Evolutionary conservation across 2,329 filamentous ascomycete genomes (phyloP), one percentile per base, ranked within the genome.

Genomic region (Alternaria rosae): DNA sequence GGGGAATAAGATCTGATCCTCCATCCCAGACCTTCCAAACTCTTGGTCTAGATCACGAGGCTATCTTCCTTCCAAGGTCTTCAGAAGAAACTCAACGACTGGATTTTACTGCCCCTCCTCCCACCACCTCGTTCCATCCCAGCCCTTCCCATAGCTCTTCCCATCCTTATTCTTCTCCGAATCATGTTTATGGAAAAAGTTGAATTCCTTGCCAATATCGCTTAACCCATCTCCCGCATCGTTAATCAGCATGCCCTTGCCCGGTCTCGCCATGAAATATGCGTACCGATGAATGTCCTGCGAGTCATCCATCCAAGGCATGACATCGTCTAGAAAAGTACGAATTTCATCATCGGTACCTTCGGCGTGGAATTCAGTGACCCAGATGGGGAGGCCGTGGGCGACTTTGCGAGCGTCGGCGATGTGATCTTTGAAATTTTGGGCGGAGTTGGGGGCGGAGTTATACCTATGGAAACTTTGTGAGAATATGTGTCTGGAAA

Each of bases 341-440:
- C 52, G 54, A 8, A 71, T 57, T 12, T 77, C 53, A 1, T 47
- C 66, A 6, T 73, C 70, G 0, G 53, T 64, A 0, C 75, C 75
- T 0, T 41, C 53, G 3, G 70, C 48, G 6, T 57, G 64, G 55
- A 79, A 79, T 32, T 79, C 77, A 0, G 78, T 79, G 44, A 80
- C 69, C 77, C 76, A 79, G 23, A 79, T 65, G 0, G 74, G 75
- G 5, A 70, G 70, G 77, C 87, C 88, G 30, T 86, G 86, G 53
- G 87, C 88, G 15, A 87, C 38, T 3, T 59, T 48, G 13, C 66
- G 61, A 0, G 73, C 67, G 1, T 67, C 56, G 0, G 62, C 35
- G 38, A 77, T 87, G 44, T 79, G 69, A 4, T 66, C 55, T 61
- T 79, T 73, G 67, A 79, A 78, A 54, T 74, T 70, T 2, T 59